Percentiles rank a stretch among this genome's conserved stretches.
These are phyloP conservation scores for Calonectria hongkongensis DNA, from an alignment of 2,329 filamentous ascomycete genomes.

Conservation along the genomic window DNA sequence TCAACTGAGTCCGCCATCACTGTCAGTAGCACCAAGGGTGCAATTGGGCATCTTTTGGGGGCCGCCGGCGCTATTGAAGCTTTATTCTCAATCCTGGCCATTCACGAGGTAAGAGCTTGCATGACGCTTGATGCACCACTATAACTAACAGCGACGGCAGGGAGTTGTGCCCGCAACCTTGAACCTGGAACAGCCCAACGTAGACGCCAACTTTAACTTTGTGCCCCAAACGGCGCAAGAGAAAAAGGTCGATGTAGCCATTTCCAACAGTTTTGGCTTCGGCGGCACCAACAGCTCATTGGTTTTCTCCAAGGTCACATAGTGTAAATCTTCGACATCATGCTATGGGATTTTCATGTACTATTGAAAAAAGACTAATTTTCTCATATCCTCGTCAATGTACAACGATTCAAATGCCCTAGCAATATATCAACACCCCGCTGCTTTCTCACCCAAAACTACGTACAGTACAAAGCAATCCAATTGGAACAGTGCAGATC, in stretches of 20 bases:
- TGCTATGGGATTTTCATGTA: background rate
- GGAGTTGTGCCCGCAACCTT: conserved; percentile 88
- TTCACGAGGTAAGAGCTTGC: conserved; percentile 79
- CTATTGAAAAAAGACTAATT: background rate
- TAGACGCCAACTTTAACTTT: conserved; percentile 88
- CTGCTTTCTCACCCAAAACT: background rate
- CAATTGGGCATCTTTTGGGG: conserved; percentile 92
- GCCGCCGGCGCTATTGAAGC: conserved; percentile 94
- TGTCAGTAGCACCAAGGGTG: conserved; percentile 95
- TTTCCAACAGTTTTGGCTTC: conserved; percentile 98
- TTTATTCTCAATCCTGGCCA: conserved; percentile 86
- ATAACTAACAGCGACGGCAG: conserved; percentile 67
- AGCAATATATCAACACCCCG: background rate
- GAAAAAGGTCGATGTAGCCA: conserved; percentile 80
- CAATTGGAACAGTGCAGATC: conserved; percentile 24
- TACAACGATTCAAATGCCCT: background rate
- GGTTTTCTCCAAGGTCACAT: conserved; percentile 76
- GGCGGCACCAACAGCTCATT: conserved; percentile 96
- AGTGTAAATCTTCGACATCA: background rate
- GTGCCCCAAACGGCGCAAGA: conserved; percentile 83
- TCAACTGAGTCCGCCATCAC: conserved; percentile 79
- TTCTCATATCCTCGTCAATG: conserved; percentile 3
- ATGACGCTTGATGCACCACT: background rate
- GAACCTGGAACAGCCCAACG: conserved; percentile 82
- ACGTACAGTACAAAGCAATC: conserved; percentile 45